Base-by-base conservation (phyloP, 2,329 filamentous ascomycete genomes). In the Erysiphe pulchra region DNA sequence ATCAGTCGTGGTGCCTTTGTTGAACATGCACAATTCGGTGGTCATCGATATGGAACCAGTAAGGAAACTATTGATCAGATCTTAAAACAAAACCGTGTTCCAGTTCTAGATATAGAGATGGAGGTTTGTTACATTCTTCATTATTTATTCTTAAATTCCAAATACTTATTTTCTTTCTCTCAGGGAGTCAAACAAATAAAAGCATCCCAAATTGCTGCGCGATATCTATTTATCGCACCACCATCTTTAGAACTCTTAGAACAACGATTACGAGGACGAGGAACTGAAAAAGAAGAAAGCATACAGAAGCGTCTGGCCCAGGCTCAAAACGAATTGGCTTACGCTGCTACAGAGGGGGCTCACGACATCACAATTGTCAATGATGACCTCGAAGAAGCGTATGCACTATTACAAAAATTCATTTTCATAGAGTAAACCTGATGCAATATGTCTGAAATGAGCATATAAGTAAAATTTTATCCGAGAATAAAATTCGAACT, bases 31-130 rank as follows among this genome's bases (percentile, higher is more conserved):
- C 66, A 79, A 59, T 94, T 93, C 60, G 77, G 84, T 37, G 77
- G 75, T 46, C 93, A 94, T 63, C 66, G 74, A 57, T 94, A 94
- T 63, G 86, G 86, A 47, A 93, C 85, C 5, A 82, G 75, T 59
- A 76, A 83, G 57, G 68, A 70, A 61, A 83, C 83, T 28, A 83
- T 93, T 50, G 71, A 77, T 60, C 74, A 82, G 56, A 76, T 86
- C 59, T 71, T 71, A 2, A 70, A 73, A 49, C 73, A 77, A 63
- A 78, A 76, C 16, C 70, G 69, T 56, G 73, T 85, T 38, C 87
- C 86, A 50, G 75, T 94, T 42, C 65, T 94, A 53, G 87, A 95
- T 60, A 95, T 94, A 58, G 87, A 94, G 69, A 93, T 94, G 83
- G 85, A 93, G 73, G 77, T 79, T 59, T 32, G 64, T 51, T n/a